Evolutionary conservation across 768 basidiomycete species (phyloP), one percentile per base, ranked within the genome.

Genomic region (Infundibulicybe gibba): DNA sequence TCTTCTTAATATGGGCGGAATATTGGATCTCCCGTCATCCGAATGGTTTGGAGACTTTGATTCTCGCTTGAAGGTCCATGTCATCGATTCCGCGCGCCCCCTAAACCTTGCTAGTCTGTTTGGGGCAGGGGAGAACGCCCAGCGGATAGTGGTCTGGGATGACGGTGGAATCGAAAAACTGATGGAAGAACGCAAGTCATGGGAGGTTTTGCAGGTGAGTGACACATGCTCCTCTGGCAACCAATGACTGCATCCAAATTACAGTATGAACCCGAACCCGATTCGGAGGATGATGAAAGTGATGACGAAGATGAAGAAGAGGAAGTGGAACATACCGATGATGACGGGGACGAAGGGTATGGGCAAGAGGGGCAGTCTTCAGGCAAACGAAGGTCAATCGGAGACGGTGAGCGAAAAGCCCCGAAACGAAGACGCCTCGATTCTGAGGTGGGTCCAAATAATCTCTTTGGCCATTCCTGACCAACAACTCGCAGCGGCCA

Each of bases 31-130:
- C 4, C 78, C 90, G 8, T 77, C 84, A 4, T 59, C 73, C 2
- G 75, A 77, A 38, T 87, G 87, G 85, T 87, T 93, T 59, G 90
- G 90, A 42, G 80, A 81, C 33, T 87, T 90, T 56, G 63, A 71
- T 41, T 55, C 70, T 3, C 69, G 72, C 17, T 72, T 91, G 45
- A 82, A 76, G 2, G 77, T 97, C 35, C 97, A 99, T 69, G 84
- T 98, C 56, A 90, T 99, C 67, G 97, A 99, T 66, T 92, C 95
- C 3, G 81, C 85, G 15, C 80, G 97, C 43, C 97, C 97, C 14
- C 82, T 89, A 59, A 93, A 94, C 65, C 71, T 98, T 58, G 75
- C 83, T 37, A 97, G 85, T 69, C 68, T 97, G 16, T 98, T 95
- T 63, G 81, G 78, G 41, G 75, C 72, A 37, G 83, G 83, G 19